Percentiles rank a stretch among this genome's conserved stretches.
Conservation (phyloP, 73 alveolate genomes). For the Tetrahymena elliotti region DNA sequence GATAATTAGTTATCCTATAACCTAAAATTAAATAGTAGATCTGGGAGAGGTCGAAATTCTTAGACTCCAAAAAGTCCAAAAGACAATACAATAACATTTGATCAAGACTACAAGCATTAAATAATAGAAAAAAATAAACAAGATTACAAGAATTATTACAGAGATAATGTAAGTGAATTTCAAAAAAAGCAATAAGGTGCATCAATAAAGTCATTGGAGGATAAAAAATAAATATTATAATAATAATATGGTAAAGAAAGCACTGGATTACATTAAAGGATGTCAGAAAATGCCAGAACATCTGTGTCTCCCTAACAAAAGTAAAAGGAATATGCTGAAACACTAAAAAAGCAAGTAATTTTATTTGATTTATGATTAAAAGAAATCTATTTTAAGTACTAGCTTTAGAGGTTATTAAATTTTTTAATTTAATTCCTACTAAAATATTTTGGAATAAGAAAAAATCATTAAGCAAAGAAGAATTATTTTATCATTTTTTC, state of each 20-base stretch:
- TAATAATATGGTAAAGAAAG: neutral
- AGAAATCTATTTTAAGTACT: no score
- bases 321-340: neutral
- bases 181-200: neutral
- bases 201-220: neutral
- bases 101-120: neutral
- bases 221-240: neutral
- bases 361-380: neutral
- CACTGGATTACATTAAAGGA: neutral
- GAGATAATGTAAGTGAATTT: neutral
- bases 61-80: neutral
- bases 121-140: neutral
- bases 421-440: neutral
- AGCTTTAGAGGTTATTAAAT: neutral
- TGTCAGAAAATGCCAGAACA: neutral
- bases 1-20: neutral
- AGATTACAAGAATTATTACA: neutral
- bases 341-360: neutral
- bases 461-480: no score
- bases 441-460: neutral
- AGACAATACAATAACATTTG: neutral
- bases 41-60: neutral
- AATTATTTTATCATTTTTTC: no score
- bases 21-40: neutral
- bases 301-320: neutral